Conservation (phyloP, 208 protist species). For the Crithidia expoeki region DNA sequence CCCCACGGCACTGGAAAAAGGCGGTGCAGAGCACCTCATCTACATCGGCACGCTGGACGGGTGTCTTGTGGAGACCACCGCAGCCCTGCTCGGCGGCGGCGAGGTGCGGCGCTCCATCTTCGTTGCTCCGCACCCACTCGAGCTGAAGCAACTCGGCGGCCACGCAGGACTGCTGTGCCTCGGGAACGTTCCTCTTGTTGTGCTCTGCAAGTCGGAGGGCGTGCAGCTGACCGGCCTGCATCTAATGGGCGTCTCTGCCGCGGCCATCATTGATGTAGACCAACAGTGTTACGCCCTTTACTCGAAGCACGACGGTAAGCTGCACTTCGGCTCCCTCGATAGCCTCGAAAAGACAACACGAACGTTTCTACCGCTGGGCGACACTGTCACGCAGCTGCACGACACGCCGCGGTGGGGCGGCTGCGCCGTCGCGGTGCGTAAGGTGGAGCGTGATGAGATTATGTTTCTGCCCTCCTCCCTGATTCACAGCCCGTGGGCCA, state of each 20-base stretch:
- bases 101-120: constrained; percentile 25
- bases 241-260: constrained; percentile 24
- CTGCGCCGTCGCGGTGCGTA: constrained; percentile 57
- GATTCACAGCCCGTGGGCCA: constrained; percentile 36
- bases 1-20: not conserved
- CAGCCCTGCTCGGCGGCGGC: constrained; percentile 10
- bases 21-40: constrained; percentile 6
- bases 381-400: constrained; percentile 73
- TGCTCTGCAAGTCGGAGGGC: constrained; percentile 38
- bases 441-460: constrained; percentile 65
- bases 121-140: constrained; percentile 54
- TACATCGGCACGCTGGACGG: constrained; percentile 37
- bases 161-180: constrained; percentile 58
- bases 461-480: constrained; percentile 42
- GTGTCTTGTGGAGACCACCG: constrained; percentile 35
- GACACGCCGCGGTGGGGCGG: constrained; percentile 58
- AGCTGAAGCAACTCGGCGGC: constrained; percentile 44
- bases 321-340: constrained; percentile 44
- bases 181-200: constrained; percentile 61
- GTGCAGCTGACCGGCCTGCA: constrained; percentile 30
- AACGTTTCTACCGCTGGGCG: constrained; percentile 46
- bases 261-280: constrained; percentile 27
- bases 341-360: constrained; percentile 53
- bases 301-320: constrained; percentile 26
- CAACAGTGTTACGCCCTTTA: constrained; percentile 33